Percentiles rank a stretch among this genome's conserved stretches.
Evolutionary conservation across 2,329 filamentous ascomycete species (phyloP).

Genomic region (Colletotrichum sp.): DNA sequence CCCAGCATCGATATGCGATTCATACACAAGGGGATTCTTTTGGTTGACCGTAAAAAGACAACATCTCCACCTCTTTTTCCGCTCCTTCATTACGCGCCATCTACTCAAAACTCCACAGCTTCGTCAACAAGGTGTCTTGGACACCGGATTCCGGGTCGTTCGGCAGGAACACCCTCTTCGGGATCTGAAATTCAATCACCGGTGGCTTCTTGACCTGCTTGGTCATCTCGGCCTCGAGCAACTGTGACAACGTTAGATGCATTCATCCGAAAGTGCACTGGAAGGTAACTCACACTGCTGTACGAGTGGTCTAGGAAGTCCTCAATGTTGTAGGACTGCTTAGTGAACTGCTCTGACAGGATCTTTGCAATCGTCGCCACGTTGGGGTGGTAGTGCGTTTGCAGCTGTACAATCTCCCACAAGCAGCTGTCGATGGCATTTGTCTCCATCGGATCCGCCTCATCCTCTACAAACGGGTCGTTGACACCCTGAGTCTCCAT

Average conservation of each 20-base stretch:
- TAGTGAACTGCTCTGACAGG: conserved; percentile 95
- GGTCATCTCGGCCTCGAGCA: conserved; percentile 82
- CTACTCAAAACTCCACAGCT: conserved; percentile 63
- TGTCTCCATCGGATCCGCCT: conserved; percentile 84
- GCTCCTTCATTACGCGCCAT: neutral
- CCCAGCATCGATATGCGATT: neutral
- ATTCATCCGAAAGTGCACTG: conserved; percentile 54
- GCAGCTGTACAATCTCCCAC: conserved; percentile 92
- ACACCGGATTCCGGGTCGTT: conserved; percentile 51
- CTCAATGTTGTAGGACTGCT: conserved; percentile 92
- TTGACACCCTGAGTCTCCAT: conserved; percentile 64
- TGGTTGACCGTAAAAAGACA: neutral
- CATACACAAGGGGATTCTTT: neutral
- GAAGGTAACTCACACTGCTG: conserved; percentile 64
- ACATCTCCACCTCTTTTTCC: neutral
- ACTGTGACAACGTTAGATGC: conserved; percentile 51
- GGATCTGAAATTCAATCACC: conserved; percentile 93
- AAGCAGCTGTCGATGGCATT: conserved; percentile 88
- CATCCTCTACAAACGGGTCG: conserved; percentile 79
- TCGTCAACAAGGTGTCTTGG: conserved; percentile 62
- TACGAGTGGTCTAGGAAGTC: conserved; percentile 98
- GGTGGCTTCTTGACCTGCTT: conserved; percentile 87
- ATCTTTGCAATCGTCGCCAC: conserved; percentile 94
- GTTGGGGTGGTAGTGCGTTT: conserved; percentile 95
- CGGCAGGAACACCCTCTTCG: conserved; percentile 76